Percentiles rank a stretch among this genome's conserved stretches.
phyloP scores from a whole-genome alignment of 2,329 filamentous ascomycete species.

The Diaporthe citri region DNA sequence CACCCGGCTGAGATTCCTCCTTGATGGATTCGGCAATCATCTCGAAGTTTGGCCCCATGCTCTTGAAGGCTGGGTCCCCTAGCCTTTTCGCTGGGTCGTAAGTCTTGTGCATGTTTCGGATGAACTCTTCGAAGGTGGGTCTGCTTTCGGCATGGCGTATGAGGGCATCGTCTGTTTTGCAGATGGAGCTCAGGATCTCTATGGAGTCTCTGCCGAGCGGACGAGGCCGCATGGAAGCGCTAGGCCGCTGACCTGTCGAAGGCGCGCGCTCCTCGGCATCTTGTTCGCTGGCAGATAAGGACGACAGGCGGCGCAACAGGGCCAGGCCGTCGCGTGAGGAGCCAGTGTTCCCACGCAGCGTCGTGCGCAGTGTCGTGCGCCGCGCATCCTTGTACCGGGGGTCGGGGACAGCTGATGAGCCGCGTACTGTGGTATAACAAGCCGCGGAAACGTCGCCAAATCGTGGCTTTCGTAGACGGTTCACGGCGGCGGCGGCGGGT shows the following conservation, averaged over 20 bases:
- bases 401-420: constrained; percentile 74
- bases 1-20: constrained; percentile 25
- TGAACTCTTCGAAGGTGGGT: constrained; percentile 17
- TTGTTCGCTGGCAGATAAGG: background rate
- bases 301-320: constrained; percentile 43
- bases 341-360: constrained; percentile 73
- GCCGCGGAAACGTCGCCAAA: constrained; percentile 72
- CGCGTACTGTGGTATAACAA: constrained; percentile 76
- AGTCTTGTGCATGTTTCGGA: constrained; percentile 26
- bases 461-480: constrained; percentile 60
- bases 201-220: constrained; percentile 19
- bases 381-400: constrained; percentile 69
- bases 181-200: constrained; percentile 41
- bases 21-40: constrained; percentile 23
- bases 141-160: constrained; percentile 29
- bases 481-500: constrained; percentile 57
- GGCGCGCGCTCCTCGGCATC: background rate
- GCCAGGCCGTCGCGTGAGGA: constrained; percentile 63
- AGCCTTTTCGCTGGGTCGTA: constrained; percentile 26
- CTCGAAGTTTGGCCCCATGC: constrained; percentile 28
- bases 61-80: background rate
- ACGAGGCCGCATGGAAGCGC: background rate
- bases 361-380: constrained; percentile 71
- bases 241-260: background rate
- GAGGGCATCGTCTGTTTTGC: constrained; percentile 38